These are phyloP conservation scores for Trichosporon coremiiforme DNA, from an alignment of 1,284 basidiomycete species.

Conservation along the genomic window DNA sequence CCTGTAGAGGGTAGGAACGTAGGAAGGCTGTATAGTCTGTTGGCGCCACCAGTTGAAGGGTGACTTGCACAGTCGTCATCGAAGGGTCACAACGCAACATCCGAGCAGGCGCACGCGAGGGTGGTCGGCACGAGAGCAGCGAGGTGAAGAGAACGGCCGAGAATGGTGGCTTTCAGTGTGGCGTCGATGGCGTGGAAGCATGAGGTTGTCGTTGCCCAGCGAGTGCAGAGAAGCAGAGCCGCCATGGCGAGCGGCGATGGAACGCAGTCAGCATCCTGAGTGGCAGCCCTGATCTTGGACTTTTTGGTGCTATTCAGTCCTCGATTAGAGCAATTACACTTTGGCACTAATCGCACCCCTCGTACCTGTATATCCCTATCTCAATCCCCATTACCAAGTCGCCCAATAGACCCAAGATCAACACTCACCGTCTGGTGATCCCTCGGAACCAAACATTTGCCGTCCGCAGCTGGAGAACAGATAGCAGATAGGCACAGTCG, in stretches of 20 bases:
- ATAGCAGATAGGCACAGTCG: not conserved
- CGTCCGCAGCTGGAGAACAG: not conserved
- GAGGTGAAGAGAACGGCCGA: not conserved
- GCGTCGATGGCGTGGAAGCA: conserved; percentile 12
- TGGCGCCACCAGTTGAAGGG: conserved; percentile 4
- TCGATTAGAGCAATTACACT: not conserved
- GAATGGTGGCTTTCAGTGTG: not conserved
- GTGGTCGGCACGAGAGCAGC: not conserved
- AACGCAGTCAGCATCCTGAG: not conserved
- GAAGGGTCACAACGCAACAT: not conserved
- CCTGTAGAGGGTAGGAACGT: not conserved
- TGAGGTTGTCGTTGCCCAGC: not conserved
- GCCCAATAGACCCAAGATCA: not conserved
- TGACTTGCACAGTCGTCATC: not conserved
- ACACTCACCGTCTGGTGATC: no score
- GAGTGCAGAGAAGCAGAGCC: not conserved
- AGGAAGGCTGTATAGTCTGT: not conserved
- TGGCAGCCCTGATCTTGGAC: not conserved
- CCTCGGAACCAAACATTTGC: not conserved
- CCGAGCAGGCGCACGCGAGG: not conserved
- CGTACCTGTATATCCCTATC: not conserved
- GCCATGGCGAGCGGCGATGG: not conserved
- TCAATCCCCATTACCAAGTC: not conserved
- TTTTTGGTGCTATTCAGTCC: conserved; percentile 7
- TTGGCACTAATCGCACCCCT: not conserved